phyloP scores from a whole-genome alignment of 495 filamentous ascomycete species.

The Tuber microsphaerosporum region DNA sequence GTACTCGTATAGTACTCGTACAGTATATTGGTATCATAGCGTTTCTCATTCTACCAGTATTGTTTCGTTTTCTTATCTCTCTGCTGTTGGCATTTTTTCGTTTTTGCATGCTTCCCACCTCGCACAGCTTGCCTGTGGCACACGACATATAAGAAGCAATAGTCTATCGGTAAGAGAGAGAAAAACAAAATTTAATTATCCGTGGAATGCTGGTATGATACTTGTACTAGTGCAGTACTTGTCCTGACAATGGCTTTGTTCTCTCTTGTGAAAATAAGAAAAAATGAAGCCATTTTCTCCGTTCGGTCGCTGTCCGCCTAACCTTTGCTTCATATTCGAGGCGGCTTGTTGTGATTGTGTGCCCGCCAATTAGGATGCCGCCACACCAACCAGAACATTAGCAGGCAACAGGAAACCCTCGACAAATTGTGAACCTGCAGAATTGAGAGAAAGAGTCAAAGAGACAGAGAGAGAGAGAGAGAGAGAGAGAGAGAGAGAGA shows the following conservation, averaged over 20 bases:
- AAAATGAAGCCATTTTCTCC: not conserved
- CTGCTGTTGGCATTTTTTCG: too few relatives aligned
- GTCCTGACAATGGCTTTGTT: not conserved
- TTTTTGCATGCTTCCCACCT: not conserved
- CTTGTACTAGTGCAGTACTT: not conserved
- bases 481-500: not conserved
- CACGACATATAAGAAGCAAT: not conserved
- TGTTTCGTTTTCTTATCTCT: not conserved
- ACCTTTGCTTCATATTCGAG: not conserved
- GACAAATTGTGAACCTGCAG: not conserved
- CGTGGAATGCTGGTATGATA: too few relatives aligned
- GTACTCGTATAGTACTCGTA: too few relatives aligned
- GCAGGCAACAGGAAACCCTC: not conserved
- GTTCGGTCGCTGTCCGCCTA: not conserved
- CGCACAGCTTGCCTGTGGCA: not conserved
- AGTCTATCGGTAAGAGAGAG: not conserved
- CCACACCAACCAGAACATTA: not conserved
- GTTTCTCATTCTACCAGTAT: not conserved
- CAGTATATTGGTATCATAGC: too few relatives aligned
- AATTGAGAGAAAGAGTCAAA: not conserved
- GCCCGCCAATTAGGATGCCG: not conserved
- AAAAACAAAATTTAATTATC: not conserved
- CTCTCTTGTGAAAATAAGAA: not conserved
- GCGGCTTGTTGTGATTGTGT: conserved; percentile 1
- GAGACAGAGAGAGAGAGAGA: not conserved